Evolutionary conservation across 2,329 filamentous ascomycete genomes (phyloP), one percentile per base, ranked within the genome.

Genomic region (Phialocephala subalpina): DNA sequence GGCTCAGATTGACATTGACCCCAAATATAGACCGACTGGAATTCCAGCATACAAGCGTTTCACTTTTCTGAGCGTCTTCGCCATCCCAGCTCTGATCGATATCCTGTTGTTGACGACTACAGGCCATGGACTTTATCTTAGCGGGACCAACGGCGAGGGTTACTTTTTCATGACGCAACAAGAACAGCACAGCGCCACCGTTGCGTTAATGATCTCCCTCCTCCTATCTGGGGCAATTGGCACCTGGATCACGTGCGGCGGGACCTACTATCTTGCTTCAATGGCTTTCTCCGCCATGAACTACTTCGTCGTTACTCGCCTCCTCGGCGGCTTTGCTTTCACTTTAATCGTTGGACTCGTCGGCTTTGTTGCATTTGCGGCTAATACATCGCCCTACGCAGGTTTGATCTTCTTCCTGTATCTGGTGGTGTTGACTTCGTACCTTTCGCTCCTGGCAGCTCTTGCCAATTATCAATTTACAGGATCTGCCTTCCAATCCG

Each of bases 231-330:
- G 87, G 47, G 87, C 84, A 6, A 84, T 89, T 56, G 87, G 86
- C 27, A 87, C 86, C 7, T 89, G 86, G 86, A 87, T 89, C 47
- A 86, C 86, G 7, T 87, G 85, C 63, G 86, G 86, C 33, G 87
- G 87, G 1, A 86, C 85, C 36, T 90, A 88, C 74, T 90, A 90
- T 69, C 81, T 89, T 42, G 80, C 83, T 47, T 84, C 82, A 0
- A 84, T 85, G 82, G 83, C 84, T 1, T 86, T 86, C 67, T 69
- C 67, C 11, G 80, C 78, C 57, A 80, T 81, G 78, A 77, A 80
- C 38, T 78, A 78, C 66, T 81, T 81, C 64, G 78, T 81, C 22
- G 74, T 80, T 1, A 78, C 80, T 63, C 72, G 79, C 14, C 73
- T 86, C 53, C 83, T 83, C 5, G 83, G 81, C 18, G 84, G 83